A percentile compares a stretch with the other conserved stretches of the same genome.
phyloP scores from a whole-genome alignment of 495 filamentous ascomycete species.

The Penicillium coprophilum region DNA sequence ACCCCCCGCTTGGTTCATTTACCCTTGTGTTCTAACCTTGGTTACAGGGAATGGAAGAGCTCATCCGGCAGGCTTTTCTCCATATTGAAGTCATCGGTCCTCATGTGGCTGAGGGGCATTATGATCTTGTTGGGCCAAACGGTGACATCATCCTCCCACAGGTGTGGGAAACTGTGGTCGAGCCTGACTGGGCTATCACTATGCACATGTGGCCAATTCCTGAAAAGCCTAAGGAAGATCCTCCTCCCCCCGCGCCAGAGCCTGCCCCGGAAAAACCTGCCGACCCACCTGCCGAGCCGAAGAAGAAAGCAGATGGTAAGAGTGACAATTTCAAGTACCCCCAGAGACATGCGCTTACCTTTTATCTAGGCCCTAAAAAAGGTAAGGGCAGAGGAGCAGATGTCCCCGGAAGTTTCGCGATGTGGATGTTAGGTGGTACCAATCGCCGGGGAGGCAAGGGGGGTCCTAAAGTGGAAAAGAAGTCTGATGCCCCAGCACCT shows the following conservation, averaged over 20 bases:
- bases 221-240: constrained; percentile 51
- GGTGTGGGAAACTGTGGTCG: constrained; percentile 81
- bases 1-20: constrained; percentile 9
- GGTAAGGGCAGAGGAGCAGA: constrained; percentile 16
- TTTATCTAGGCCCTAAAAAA: constrained; percentile 29
- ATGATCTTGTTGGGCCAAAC: constrained; percentile 79
- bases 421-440: constrained; percentile 39
- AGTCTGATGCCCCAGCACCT: constrained; percentile 29
- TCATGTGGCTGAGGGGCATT: constrained; percentile 81
- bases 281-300: constrained; percentile 25
- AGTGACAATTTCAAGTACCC: background rate
- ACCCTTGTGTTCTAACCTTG: constrained; percentile 11
- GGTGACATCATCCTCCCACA: constrained; percentile 85
- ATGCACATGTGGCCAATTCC: constrained; percentile 98
- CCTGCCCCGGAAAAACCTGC: constrained; percentile 25
- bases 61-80: constrained; percentile 84
- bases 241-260: constrained; percentile 34
- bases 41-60: constrained; percentile 73
- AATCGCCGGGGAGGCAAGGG: constrained; percentile 28
- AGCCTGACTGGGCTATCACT: constrained; percentile 85
- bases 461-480: constrained; percentile 40
- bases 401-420: constrained; percentile 31
- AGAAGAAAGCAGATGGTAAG: constrained; percentile 42
- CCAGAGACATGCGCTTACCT: constrained; percentile 7
- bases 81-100: constrained; percentile 80